Conservation (phyloP, 129 eudicot genomes). For the Flaveria robusta region DNA sequence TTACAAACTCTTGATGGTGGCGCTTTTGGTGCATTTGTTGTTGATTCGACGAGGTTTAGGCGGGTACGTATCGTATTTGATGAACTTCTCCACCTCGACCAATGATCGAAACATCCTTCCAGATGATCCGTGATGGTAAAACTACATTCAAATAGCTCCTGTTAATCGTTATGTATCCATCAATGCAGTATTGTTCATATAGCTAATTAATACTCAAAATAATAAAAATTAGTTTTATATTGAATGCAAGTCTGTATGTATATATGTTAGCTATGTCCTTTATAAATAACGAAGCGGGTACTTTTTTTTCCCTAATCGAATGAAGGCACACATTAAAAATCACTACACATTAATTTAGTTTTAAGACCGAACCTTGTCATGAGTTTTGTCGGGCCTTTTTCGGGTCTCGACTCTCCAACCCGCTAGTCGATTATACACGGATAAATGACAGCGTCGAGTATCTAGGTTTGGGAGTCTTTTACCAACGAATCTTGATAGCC, state of each 20-base stretch:
- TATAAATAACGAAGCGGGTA: not conserved
- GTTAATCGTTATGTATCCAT: not conserved
- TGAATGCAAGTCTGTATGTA: not conserved
- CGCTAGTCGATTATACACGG: slow-evolving; percentile 35
- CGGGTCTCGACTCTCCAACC: slow-evolving; percentile 47
- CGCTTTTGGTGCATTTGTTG: slow-evolving; percentile 24
- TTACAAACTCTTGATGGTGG: not conserved
- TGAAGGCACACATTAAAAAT: not conserved
- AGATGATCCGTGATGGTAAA: slow-evolving; percentile 40
- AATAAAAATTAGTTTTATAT: not conserved
- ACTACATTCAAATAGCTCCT: slow-evolving; percentile 23
- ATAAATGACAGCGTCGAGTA: slow-evolving; percentile 26
- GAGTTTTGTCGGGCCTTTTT: slow-evolving; percentile 41
- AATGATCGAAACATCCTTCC: slow-evolving; percentile 43
- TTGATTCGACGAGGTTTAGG: slow-evolving; percentile 32
- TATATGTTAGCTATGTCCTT: not conserved
- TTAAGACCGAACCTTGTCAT: slow-evolving; percentile 33
- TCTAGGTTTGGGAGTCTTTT: slow-evolving; percentile 11
- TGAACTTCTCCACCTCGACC: slow-evolving; percentile 44
- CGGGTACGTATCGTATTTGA: slow-evolving; percentile 43
- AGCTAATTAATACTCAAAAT: not conserved
- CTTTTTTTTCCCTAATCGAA: not conserved
- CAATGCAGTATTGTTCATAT: not conserved
- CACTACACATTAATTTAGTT: not conserved
- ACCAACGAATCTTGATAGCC: slow-evolving; percentile 30